These are phyloP conservation scores for Leishmania braziliensis DNA, from an alignment of 208 protist genomes.

Conservation along the genomic window DNA sequence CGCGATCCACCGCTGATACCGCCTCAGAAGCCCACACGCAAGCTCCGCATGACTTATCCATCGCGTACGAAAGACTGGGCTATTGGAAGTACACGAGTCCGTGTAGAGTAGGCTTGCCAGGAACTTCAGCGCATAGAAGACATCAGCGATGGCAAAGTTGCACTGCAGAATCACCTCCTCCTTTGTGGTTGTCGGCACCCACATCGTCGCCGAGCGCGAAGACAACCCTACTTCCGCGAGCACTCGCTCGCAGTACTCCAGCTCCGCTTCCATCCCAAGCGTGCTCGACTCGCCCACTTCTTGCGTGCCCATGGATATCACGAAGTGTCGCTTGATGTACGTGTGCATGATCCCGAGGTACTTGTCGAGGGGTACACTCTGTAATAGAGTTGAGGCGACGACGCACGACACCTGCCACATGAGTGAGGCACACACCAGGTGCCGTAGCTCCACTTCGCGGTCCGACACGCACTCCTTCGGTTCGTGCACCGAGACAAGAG, in stretches of 20 bases:
- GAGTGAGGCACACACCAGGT: not conserved
- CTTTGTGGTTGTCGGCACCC: not conserved
- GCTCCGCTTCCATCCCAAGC: not conserved
- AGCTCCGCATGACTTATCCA: constrained; percentile 12
- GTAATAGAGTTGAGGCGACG: constrained; percentile 22
- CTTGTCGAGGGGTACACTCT: constrained; percentile 33
- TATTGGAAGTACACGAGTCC: not conserved
- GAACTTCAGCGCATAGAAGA: not conserved
- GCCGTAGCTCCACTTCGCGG: not conserved
- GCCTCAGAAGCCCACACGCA: constrained; percentile 6
- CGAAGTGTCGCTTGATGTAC: constrained; percentile 30
- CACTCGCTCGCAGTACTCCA: constrained; percentile 14
- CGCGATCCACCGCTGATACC: constrained; percentile 19
- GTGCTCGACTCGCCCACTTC: not conserved
- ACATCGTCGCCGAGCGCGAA: too few species aligned
- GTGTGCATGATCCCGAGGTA: constrained; percentile 38
- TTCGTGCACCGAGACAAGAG: not conserved
- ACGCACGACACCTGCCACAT: constrained; percentile 38
- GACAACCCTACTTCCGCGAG: not conserved
- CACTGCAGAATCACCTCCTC: constrained; percentile 2
- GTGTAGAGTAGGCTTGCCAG: not conserved
- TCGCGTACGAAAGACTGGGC: not conserved
- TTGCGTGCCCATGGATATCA: not conserved
- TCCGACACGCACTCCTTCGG: too few species aligned
- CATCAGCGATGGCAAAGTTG: not conserved